Base-by-base conservation (phyloP, 805 yeast species). In the Ogataea trehalophila region DNA sequence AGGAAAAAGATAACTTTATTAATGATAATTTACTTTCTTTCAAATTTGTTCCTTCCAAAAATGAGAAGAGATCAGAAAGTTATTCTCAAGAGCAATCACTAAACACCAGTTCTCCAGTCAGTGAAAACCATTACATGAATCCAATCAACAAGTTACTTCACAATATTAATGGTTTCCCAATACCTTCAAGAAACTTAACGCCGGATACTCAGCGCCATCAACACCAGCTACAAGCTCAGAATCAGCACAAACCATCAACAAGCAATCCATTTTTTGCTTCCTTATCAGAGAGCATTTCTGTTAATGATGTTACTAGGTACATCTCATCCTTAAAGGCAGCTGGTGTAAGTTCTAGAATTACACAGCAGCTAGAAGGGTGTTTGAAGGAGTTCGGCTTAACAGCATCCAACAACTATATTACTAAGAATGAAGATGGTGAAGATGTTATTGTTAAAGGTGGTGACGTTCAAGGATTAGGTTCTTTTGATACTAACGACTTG, bases 291-390 rank as follows among this genome's bases (percentile, higher is more conserved):
- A 46, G 37, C 26, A 53, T 65, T 1, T 59, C 67, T 2, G 44
- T 58, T 18, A 48, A 60, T 3, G 71, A 69, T 44, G 66, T 74
- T 33, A 45, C 62, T 3, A 39, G 53, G 1, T 79, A 76, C 51
- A 61, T 79, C 11, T 45, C 55, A 1, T 61, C 59, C n/a, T 57
- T 79, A 29, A 58, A 66, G 33, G 39, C 52, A 1, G 52, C 56
- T 1, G 56, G 60, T 0, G 55, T 70, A n/a, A 63, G 68, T 15
- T 34, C 55, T 2, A 71, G 69, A 4, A 57, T 70, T 0, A 55
- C 71, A n/a, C 55, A 57, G 1, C 61, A 71, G 8, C 56, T 79
- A 16, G 53, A 61, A 29, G 69, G 63, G 34, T 66, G 74, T 39
- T 55, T 82, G 11, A 60, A 42, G 29, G 54, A 48, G 33, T 49